Evolutionary conservation across 768 basidiomycete species (phyloP).

Genomic region (Cytidiella melzeri): DNA sequence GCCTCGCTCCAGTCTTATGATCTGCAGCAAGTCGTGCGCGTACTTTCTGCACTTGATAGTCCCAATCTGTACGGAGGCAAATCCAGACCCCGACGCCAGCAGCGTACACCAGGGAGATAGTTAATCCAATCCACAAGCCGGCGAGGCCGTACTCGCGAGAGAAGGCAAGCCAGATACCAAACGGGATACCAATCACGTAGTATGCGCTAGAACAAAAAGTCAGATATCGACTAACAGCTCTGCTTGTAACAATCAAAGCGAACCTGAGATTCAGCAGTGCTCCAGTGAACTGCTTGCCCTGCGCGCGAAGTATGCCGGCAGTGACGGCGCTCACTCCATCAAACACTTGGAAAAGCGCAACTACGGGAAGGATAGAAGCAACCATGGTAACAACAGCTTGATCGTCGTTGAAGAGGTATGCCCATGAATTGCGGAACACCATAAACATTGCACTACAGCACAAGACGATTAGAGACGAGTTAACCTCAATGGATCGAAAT

Average conservation of each 20-base stretch:
- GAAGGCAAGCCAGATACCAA: slow-evolving; percentile 78
- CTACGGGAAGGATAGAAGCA: slow-evolving; percentile 48
- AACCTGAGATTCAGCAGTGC: slow-evolving; percentile 74
- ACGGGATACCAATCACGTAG: slow-evolving; percentile 78
- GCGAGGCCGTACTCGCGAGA: slow-evolving; percentile 45
- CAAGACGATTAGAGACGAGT: not conserved
- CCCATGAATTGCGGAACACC: slow-evolving; percentile 44
- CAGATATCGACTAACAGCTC: slow-evolving; percentile 7
- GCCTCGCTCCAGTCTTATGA: slow-evolving; percentile 22
- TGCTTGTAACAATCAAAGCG: not conserved
- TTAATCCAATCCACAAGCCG: slow-evolving; percentile 85
- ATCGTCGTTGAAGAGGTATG: slow-evolving; percentile 55
- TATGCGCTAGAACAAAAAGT: slow-evolving; percentile 44
- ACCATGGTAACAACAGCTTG: slow-evolving; percentile 42
- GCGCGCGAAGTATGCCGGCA: slow-evolving; percentile 74
- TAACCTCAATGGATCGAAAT: too few relatives aligned
- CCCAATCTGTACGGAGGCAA: slow-evolving; percentile 61
- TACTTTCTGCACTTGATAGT: slow-evolving; percentile 60
- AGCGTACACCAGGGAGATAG: slow-evolving; percentile 55
- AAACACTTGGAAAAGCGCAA: slow-evolving; percentile 80
- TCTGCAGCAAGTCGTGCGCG: slow-evolving; percentile 45
- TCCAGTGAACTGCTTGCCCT: slow-evolving; percentile 71
- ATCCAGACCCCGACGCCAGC: slow-evolving; percentile 48
- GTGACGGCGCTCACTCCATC: slow-evolving; percentile 69
- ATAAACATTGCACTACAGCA: slow-evolving; percentile 35